Base-by-base conservation (phyloP, 176 grass and related monocot genomes). In the Oropetium thomaeum region DNA sequence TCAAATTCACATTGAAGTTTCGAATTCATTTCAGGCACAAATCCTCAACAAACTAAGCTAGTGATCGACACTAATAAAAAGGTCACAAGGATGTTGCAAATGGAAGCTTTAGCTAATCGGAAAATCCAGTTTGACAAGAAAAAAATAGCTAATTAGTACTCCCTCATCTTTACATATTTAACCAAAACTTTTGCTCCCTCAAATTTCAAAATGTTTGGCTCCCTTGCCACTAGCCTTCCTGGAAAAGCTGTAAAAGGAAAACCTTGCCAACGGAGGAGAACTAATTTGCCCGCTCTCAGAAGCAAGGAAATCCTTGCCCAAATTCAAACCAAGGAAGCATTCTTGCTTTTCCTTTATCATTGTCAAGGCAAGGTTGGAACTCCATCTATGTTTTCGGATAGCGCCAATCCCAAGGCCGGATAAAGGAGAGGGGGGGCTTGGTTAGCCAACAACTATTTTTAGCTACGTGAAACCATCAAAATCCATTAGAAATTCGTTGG, bases 91-190 rank as follows among this genome's bases (percentile, higher is more conserved):
- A 5, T 73, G 27, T 10, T 62, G 19, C 19, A 7, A 34, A 70
- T 68, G 26, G 38, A 67, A 23, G 66, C 34, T 63, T 58, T 48
- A 69, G 32, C 14, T 29, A 54, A 78, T 65, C 71, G 1, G 41
- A 61, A 81, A 67, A 48, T 65, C 40, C 16, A 74, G 20, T 55
- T 26, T 35, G 33, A 34, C 31, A 32, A 37, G 37, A 81, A 2
- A 77, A 5, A 7, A 82, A 74, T 27, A 8, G 35, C 58, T 54
- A 77, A 80, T 58, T 39, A 62, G 43, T 84, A 23, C 4, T 32
- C 27, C 44, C 68, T 16, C 5, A 3, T 23, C 23, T 71, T 71
- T 2, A 62, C 6, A 19, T 19, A 53, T 35, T 71, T 71, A 31
- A 23, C 10, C 5, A 47, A 34, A 62, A 42, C 19, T 25, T 33